Evolutionary conservation across 495 filamentous ascomycete species (phyloP).

Genomic region (Penicillium coprophilum): DNA sequence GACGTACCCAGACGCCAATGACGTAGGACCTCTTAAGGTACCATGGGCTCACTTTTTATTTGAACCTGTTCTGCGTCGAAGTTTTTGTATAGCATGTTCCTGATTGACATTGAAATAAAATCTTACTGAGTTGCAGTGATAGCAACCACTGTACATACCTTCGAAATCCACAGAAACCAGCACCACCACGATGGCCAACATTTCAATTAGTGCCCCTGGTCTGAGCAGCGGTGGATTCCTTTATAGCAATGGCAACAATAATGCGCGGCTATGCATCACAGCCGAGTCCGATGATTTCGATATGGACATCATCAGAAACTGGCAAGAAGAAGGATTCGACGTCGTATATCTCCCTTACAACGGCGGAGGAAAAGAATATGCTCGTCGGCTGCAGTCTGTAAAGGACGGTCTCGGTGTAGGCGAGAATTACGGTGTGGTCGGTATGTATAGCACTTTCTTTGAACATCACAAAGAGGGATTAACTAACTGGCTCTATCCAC

Average conservation of each 20-base stretch:
- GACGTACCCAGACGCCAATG: constrained; percentile 22
- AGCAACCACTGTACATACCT: background rate
- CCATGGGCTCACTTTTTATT: background rate
- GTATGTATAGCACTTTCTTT: constrained; percentile 25
- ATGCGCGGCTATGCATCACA: constrained; percentile 62
- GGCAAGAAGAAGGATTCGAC: constrained; percentile 67
- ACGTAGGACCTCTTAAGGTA: constrained; percentile 19
- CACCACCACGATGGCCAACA: constrained; percentile 32
- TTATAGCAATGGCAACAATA: constrained; percentile 41
- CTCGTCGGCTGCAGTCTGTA: constrained; percentile 42
- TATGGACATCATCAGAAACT: constrained; percentile 51
- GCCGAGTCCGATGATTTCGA: constrained; percentile 65
- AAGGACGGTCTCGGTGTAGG: constrained; percentile 49
- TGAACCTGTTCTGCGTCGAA: background rate
- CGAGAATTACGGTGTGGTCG: constrained; percentile 51
- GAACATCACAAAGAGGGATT: background rate
- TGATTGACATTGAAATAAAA: background rate
- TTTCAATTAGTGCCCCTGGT: constrained; percentile 43
- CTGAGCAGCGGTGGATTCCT: constrained; percentile 39
- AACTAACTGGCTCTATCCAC: background rate
- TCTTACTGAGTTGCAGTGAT: background rate
- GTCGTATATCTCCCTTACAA: constrained; percentile 60
- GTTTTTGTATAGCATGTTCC: background rate
- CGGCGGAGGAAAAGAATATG: constrained; percentile 54
- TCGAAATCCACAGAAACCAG: constrained; percentile 1